phyloP scores from a whole-genome alignment of 805 yeast species.

The Saccharomyces mikatae region DNA sequence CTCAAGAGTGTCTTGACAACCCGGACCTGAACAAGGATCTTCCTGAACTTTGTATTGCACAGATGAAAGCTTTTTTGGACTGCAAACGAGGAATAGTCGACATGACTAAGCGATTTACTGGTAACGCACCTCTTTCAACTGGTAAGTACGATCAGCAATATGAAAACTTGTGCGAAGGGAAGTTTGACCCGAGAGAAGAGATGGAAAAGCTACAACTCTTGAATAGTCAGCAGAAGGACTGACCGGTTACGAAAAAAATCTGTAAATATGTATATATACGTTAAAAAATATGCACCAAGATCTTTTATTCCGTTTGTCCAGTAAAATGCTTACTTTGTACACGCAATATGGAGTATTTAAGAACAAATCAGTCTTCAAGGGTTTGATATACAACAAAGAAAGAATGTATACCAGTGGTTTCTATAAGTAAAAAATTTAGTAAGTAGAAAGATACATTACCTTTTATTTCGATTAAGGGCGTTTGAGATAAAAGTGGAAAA shows the following conservation, averaged over 20 bases:
- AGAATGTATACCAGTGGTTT: not conserved
- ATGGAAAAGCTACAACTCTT: conserved; percentile 59
- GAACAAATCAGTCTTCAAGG: not conserved
- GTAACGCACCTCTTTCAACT: conserved; percentile 87
- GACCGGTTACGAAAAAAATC: not conserved
- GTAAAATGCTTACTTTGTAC: not conserved
- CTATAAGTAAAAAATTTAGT: not conserved
- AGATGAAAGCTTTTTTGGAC: conserved; percentile 77
- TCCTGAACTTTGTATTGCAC: conserved; percentile 83
- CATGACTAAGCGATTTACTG: conserved; percentile 83
- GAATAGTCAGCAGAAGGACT: conserved; percentile 42
- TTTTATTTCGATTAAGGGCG: not conserved
- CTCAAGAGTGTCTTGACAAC: conserved; percentile 76
- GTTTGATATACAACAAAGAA: too few species aligned
- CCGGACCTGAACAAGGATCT: conserved; percentile 68
- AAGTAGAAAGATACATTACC: not conserved
- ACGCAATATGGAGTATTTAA: not conserved
- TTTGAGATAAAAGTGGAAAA: not conserved
- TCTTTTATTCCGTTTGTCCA: not conserved
- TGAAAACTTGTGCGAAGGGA: conserved; percentile 68
- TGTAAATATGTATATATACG: not conserved
- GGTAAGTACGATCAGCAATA: conserved; percentile 89
- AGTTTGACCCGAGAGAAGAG: conserved; percentile 77
- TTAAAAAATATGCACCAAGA: not conserved
- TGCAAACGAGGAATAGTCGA: conserved; percentile 89